A percentile compares a stretch with the other conserved stretches of the same genome.
Conservation (phyloP, 2,329 filamentous ascomycete genomes). For the Ceratocystis diversiconidia region DNA sequence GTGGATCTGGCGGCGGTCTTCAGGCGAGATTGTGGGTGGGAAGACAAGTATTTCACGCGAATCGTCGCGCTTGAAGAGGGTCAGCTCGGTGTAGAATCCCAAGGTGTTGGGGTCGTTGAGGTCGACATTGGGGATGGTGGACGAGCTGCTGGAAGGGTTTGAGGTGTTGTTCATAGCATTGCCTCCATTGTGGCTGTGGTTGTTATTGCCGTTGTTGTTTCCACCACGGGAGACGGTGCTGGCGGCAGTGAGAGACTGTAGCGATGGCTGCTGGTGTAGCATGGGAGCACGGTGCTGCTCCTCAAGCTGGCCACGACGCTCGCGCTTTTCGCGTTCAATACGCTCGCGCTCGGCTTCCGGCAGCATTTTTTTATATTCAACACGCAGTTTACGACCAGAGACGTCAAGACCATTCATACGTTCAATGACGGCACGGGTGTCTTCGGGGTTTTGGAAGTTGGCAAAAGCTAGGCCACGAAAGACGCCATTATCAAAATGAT, state of each 20-base stretch:
- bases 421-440: conserved; percentile 85
- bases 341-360: conserved; percentile 86
- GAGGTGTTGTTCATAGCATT: neutral
- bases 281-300: conserved; percentile 78
- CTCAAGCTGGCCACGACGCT: conserved; percentile 87
- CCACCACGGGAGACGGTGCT: conserved; percentile 4
- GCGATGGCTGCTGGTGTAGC: conserved; percentile 72
- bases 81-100: conserved; percentile 77
- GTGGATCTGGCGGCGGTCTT: conserved; percentile 80
- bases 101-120: conserved; percentile 82
- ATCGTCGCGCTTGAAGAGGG: conserved; percentile 73
- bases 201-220: conserved; percentile 5
- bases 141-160: conserved; percentile 6
- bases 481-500: conserved; percentile 96
- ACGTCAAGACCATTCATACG: conserved; percentile 92
- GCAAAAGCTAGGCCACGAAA: conserved; percentile 93
- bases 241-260: conserved; percentile 51
- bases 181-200: conserved; percentile 4
- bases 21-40: conserved; percentile 62
- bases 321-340: conserved; percentile 92
- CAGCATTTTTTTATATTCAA: conserved; percentile 99
- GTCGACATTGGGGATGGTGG: conserved; percentile 52
- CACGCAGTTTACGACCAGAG: conserved; percentile 81
- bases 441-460: conserved; percentile 91
- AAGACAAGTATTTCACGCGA: conserved; percentile 72